phyloP scores from a whole-genome alignment of 768 basidiomycete species.

The Daedaleopsis sinensis region DNA sequence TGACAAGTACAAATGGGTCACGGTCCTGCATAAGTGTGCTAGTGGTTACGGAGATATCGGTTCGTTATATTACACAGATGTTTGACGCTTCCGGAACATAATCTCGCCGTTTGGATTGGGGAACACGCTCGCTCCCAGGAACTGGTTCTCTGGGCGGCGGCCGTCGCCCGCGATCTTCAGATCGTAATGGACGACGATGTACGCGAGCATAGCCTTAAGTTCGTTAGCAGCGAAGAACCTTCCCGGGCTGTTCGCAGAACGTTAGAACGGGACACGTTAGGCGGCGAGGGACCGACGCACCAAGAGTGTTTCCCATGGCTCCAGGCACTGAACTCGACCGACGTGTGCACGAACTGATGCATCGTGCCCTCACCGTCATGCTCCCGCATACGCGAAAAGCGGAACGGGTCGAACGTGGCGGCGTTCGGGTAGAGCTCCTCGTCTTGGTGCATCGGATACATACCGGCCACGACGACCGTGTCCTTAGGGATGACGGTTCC shows the following conservation, averaged over 20 bases:
- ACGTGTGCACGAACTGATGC: conserved; percentile 17
- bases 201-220: conserved; percentile 36
- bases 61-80: too few species aligned
- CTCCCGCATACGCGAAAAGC: conserved; percentile 35
- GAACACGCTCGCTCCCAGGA: conserved; percentile 17
- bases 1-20: too few species aligned
- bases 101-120: conserved; percentile 26
- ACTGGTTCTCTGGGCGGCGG: conserved; percentile 21
- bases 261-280: neutral
- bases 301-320: conserved; percentile 21
- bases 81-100: conserved; percentile 23
- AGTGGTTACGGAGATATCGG: too few species aligned
- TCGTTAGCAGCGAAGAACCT: conserved; percentile 37
- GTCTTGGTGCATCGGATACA: conserved; percentile 35
- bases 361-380: conserved; percentile 22
- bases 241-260: conserved; percentile 30
- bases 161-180: conserved; percentile 28
- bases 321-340: conserved; percentile 16
- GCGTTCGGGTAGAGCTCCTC: conserved; percentile 37
- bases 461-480: conserved; percentile 35
- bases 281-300: neutral
- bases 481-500: conserved; percentile 45
- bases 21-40: too few species aligned
- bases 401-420: conserved; percentile 43
- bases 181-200: conserved; percentile 28